Evolutionary conservation across 176 grass and related monocot genomes (phyloP), one percentile per base, ranked within the genome.

Genomic region (Aegilops tauschii): DNA sequence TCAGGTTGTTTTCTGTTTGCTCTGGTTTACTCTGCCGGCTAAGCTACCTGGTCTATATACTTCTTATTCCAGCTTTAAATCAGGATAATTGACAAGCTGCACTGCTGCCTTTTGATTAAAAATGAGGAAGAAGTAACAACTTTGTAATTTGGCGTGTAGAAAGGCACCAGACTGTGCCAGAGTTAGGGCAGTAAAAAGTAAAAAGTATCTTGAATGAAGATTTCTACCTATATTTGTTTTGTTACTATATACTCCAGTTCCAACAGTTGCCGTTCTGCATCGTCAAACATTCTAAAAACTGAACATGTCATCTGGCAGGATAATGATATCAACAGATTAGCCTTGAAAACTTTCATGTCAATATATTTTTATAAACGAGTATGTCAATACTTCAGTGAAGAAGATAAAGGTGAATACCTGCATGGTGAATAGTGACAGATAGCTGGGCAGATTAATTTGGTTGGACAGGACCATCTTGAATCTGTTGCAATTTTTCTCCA

Each of bases 101-200:
- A 10, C 36, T 42, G 20, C 36, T 42, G 20, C 20, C 36, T 42
- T 72, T 72, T 25, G 35, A 72, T 72, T 42, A 42, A 42, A 25
- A 72, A 20, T 54, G 69, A 36, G 23, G 40, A 72, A 13, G 17
- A 80, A 85, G 31, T 94, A 73, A 86, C 17, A 6, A 21, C 30
- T 58, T 76, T 83, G 54, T 79, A 83, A 83, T 76, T 78, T 88
- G 45, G 65, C 52, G 68, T 91, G 93, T 91, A 95, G 91, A 88
- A 90, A 81, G 88, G 93, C 89, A 87, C 71, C 80, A 69, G 74
- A 92, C 61, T 86, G 73, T 86, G 68, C 49, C 80, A 67, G 77
- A 82, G 59, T 35, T 66, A 67, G 82, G 21, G 67, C 45, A 21
- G 18, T n/a, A 88, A 73, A 79, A 50, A 59, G 91, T 97, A 42